These are phyloP conservation scores for Heterococcus sp. DNA, from an alignment of 108 stramenopile species.

Conservation along the genomic window DNA sequence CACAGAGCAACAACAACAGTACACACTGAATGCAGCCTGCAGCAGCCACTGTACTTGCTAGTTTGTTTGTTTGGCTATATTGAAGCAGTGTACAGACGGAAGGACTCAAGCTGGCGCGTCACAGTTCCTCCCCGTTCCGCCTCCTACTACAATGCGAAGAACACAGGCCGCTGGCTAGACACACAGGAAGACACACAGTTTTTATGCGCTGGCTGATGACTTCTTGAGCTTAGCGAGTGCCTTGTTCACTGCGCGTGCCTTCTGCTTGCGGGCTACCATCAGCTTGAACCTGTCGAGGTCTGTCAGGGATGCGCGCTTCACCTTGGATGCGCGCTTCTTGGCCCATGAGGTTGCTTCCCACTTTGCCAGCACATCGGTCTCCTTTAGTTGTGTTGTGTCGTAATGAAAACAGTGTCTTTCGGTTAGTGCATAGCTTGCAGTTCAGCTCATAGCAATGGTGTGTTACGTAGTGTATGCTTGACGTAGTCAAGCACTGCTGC, in stretches of 20 bases:
- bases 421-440: background rate
- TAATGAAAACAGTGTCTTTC: background rate
- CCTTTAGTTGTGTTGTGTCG: no score
- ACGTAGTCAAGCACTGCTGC: background rate
- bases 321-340: conserved; percentile 86
- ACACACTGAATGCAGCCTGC: no score
- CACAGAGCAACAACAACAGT: no score
- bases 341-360: conserved; percentile 91
- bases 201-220: no score
- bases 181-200: no score
- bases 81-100: no score
- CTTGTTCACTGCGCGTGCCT: conserved; percentile 30
- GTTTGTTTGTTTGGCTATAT: no score
- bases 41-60: no score
- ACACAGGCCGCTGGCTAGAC: no score
- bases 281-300: conserved; percentile 99
- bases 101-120: no score
- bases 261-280: conserved; percentile 52
- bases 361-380: conserved; percentile 72
- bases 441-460: background rate
- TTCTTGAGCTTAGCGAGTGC: conserved; percentile 38
- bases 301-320: conserved; percentile 69
- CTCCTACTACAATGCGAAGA: no score
- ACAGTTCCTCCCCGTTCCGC: no score
- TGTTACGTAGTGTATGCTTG: background rate